These are phyloP conservation scores for Arabidopsis thaliana DNA, from an alignment of 345 rosid genomes.

Conservation along the genomic window DNA sequence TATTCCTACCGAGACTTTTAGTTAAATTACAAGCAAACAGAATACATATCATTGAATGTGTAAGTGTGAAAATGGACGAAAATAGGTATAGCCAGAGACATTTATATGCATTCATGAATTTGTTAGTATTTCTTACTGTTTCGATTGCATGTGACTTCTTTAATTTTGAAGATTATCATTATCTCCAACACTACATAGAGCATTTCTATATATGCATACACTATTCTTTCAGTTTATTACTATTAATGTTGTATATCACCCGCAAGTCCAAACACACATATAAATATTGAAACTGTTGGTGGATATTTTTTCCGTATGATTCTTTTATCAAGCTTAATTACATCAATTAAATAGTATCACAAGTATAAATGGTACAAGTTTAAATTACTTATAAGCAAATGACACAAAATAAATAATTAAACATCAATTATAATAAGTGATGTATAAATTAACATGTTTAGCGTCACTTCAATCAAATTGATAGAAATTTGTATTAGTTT, in stretches of 20 bases:
- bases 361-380: no score
- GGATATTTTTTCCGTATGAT: background rate
- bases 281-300: background rate
- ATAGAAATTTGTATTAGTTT: no score
- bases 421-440: no score
- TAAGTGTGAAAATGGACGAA: constrained; percentile 27
- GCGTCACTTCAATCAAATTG: no score
- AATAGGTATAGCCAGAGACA: constrained; percentile 11
- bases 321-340: background rate
- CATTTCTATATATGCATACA: background rate
- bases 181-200: background rate
- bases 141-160: constrained; percentile 20
- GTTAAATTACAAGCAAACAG: background rate
- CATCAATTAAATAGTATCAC: no score
- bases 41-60: constrained; percentile 26
- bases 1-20: background rate
- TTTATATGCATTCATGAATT: constrained; percentile 25
- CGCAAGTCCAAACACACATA: background rate
- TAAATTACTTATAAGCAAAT: no score
- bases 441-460: no score
- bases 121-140: constrained; percentile 9
- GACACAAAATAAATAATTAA: no score
- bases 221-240: background rate
- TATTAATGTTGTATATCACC: background rate
- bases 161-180: background rate